These are phyloP conservation scores for Scleromitrula shiraiana DNA, from an alignment of 2,329 filamentous ascomycete genomes.

Conservation along the genomic window DNA sequence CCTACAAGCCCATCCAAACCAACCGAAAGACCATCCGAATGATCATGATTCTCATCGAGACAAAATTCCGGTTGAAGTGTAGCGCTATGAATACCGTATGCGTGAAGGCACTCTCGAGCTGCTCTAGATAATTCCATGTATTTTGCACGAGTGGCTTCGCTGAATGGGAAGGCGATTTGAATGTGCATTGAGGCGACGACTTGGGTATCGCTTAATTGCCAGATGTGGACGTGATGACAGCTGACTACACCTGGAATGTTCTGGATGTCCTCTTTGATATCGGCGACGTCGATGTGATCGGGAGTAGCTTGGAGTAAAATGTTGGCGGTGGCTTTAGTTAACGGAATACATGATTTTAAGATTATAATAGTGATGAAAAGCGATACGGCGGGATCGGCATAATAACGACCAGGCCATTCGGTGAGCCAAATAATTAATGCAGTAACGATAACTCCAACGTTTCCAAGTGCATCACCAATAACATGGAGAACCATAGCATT, in stretches of 20 bases:
- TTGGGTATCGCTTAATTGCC: constrained; percentile 94
- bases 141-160: constrained; percentile 65
- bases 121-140: constrained; percentile 88
- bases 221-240: constrained; percentile 94
- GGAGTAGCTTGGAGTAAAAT: constrained; percentile 93
- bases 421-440: constrained; percentile 90
- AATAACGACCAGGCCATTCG: constrained; percentile 70
- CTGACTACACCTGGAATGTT: constrained; percentile 75
- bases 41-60: constrained; percentile 36
- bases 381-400: constrained; percentile 86
- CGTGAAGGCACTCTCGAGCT: constrained; percentile 82
- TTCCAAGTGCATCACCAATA: constrained; percentile 77
- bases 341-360: constrained; percentile 64
- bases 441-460: constrained; percentile 76
- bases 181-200: constrained; percentile 89
- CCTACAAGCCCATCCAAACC: constrained; percentile 24
- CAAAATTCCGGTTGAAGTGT: constrained; percentile 95
- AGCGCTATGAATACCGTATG: constrained; percentile 90
- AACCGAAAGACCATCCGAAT: constrained; percentile 15
- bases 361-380: constrained; percentile 84
- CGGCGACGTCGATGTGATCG: constrained; percentile 75
- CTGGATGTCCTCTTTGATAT: constrained; percentile 89
- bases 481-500: constrained; percentile 71
- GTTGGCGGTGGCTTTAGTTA: constrained; percentile 72
- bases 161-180: constrained; percentile 83